A percentile compares a stretch with the other conserved stretches of the same genome.
phyloP scores from a whole-genome alignment of 2,329 filamentous ascomycete species.

The Fusarium liriodendri region DNA sequence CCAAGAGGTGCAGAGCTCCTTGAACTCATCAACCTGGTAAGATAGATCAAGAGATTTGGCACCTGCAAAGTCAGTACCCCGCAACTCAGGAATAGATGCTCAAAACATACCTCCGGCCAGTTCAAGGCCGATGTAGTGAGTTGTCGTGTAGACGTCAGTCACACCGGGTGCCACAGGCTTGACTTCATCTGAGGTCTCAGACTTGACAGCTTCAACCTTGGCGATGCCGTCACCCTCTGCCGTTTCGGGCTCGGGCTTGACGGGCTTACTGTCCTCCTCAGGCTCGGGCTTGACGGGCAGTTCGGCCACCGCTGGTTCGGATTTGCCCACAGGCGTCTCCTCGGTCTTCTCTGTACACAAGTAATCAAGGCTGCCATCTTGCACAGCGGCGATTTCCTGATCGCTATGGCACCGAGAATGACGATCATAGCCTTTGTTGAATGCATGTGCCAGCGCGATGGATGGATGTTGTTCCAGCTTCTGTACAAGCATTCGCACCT shows the following conservation, averaged over 20 bases:
- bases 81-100: neutral
- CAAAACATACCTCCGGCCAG: slow-evolving; percentile 74
- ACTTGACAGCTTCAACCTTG: slow-evolving; percentile 20
- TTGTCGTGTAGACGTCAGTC: slow-evolving; percentile 81
- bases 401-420: slow-evolving; percentile 75
- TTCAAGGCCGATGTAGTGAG: slow-evolving; percentile 93
- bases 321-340: slow-evolving; percentile 46
- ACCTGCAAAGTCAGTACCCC: slow-evolving; percentile 58
- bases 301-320: slow-evolving; percentile 33
- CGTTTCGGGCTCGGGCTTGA: slow-evolving; percentile 49
- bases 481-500: slow-evolving; percentile 85
- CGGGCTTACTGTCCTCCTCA: slow-evolving; percentile 53
- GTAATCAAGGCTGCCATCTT: slow-evolving; percentile 63
- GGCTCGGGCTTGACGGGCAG: slow-evolving; percentile 57
- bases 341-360: slow-evolving; percentile 54
- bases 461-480: slow-evolving; percentile 83
- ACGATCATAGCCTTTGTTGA: slow-evolving; percentile 92
- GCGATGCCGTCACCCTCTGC: slow-evolving; percentile 46
- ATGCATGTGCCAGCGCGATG: slow-evolving; percentile 87
- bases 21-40: slow-evolving; percentile 87
- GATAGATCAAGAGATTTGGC: slow-evolving; percentile 81
- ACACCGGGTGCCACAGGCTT: slow-evolving; percentile 19
- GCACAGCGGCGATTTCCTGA: slow-evolving; percentile 63
- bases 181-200: slow-evolving; percentile 15
- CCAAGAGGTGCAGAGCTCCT: slow-evolving; percentile 81